Evolutionary conservation across 2,329 filamentous ascomycete species (phyloP).

Genomic region (Aspergillus terreus): DNA sequence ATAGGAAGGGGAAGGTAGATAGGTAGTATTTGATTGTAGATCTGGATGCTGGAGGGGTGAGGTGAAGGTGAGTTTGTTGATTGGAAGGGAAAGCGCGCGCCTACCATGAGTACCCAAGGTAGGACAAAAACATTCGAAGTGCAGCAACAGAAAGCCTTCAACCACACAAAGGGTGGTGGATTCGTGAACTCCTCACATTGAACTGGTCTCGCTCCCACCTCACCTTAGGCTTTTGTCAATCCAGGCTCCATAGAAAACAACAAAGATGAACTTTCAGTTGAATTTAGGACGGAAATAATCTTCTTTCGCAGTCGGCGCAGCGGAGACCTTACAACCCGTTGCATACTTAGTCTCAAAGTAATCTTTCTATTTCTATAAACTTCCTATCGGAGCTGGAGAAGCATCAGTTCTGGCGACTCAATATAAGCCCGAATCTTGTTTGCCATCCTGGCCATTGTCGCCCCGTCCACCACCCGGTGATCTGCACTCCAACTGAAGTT

Average conservation of each 20-base stretch:
- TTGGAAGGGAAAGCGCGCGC: neutral
- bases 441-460: constrained; percentile 87
- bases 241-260: no score
- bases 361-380: constrained; percentile 5
- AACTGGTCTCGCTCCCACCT: no score
- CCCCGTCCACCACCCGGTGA: constrained; percentile 89
- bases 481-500: constrained; percentile 97
- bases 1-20: neutral
- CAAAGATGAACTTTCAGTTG: no score
- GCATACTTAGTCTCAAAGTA: neutral
- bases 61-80: neutral
- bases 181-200: no score
- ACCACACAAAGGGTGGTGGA: no score
- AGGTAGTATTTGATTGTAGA: neutral
- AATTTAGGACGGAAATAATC: no score
- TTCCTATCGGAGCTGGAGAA: constrained; percentile 70
- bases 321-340: no score
- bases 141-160: no score
- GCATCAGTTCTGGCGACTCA: constrained; percentile 82
- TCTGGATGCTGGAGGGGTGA: neutral
- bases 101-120: neutral
- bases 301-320: no score
- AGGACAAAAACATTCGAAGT: neutral
- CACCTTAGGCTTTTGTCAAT: no score
- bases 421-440: constrained; percentile 73